Percentiles rank a stretch among this genome's conserved stretches.
Evolutionary conservation across 345 rosid genomes (phyloP).

Genomic region (Tarenaya hassleriana): DNA sequence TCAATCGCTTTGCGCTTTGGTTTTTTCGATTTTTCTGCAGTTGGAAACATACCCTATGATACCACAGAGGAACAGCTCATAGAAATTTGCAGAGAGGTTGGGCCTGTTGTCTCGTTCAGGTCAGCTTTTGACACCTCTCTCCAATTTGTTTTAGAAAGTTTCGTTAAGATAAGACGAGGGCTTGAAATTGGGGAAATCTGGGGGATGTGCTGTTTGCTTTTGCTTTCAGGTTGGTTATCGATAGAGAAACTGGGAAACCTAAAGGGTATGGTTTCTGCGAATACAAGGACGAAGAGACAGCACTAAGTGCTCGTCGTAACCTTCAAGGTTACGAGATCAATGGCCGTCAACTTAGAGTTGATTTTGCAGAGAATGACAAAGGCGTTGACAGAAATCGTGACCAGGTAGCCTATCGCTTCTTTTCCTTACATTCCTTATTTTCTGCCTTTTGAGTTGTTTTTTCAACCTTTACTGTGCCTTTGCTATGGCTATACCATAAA

Average conservation of each 20-base stretch:
- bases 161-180: neutral
- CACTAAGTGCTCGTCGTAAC: slow-evolving; percentile 96
- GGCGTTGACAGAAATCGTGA: slow-evolving; percentile 69
- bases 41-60: slow-evolving; percentile 98
- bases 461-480: too few species aligned
- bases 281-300: slow-evolving; percentile 97
- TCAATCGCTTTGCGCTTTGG: slow-evolving; percentile 2
- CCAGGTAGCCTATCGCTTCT: slow-evolving; percentile 39
- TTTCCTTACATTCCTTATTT: neutral
- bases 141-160: slow-evolving; percentile 16
- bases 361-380: slow-evolving; percentile 99
- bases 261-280: slow-evolving; percentile 99
- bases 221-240: slow-evolving; percentile 72
- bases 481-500: too few species aligned
- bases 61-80: slow-evolving; percentile 97
- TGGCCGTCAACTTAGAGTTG: slow-evolving; percentile 94
- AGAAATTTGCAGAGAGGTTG: slow-evolving; percentile 94
- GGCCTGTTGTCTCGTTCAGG: slow-evolving; percentile 99
- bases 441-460: neutral
- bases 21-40: slow-evolving; percentile 33
- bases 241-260: slow-evolving; percentile 97
- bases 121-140: slow-evolving; percentile 23
- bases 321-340: slow-evolving; percentile 91
- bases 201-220: slow-evolving; percentile 14
- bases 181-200: too few species aligned